These are phyloP conservation scores for Exserohilum turcica DNA, from an alignment of 2,329 filamentous ascomycete genomes.

Conservation along the genomic window DNA sequence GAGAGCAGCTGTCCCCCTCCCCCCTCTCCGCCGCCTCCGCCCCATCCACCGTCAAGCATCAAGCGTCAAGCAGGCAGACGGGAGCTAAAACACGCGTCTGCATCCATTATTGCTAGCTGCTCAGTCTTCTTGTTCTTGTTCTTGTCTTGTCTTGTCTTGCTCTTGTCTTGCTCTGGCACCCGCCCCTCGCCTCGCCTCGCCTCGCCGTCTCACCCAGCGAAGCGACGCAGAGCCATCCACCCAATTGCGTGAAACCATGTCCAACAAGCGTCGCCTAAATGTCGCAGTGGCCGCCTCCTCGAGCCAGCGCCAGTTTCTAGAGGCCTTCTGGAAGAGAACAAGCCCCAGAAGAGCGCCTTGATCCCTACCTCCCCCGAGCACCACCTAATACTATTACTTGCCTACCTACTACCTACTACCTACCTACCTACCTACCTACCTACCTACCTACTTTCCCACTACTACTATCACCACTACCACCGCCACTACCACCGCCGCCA, in stretches of 20 bases:
- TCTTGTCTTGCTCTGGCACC: background rate
- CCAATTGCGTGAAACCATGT: conserved; percentile 20
- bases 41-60: background rate
- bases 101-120: background rate
- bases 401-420: no score
- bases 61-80: conserved; percentile 10
- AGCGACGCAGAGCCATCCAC: conserved; percentile 16
- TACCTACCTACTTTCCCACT: no score
- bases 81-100: conserved; percentile 23
- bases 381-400: no score
- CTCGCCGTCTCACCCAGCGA: background rate
- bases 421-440: no score
- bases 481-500: no score
- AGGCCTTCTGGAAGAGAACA: conserved; percentile 37
- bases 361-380: conserved; percentile 19
- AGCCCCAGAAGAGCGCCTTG: conserved; percentile 28
- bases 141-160: no score
- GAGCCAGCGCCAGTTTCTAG: conserved; percentile 25
- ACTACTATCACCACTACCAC: no score
- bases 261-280: conserved; percentile 14
- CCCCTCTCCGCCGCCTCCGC: background rate
- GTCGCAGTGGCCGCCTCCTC: conserved; percentile 5
- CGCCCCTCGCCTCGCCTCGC: background rate
- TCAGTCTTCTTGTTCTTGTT: no score
- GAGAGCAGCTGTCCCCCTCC: no score